These are phyloP conservation scores for Phyllosticta capitalensis DNA, from an alignment of 2,329 filamentous ascomycete genomes.

Conservation along the genomic window DNA sequence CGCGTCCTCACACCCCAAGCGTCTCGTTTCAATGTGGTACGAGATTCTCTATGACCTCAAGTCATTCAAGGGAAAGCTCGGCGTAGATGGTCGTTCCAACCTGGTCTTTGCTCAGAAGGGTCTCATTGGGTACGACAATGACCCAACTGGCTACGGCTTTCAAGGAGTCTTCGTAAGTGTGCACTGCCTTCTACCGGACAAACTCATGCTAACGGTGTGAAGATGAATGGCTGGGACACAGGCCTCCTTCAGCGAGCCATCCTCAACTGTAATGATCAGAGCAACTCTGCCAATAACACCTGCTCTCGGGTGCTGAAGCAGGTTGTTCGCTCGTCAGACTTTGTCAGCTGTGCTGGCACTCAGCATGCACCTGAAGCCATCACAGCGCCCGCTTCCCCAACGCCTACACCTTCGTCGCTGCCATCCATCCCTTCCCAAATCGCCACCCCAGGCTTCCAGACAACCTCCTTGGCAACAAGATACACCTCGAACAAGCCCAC, in stretches of 20 bases:
- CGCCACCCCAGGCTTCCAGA: background rate
- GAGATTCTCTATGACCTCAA: conserved; percentile 38
- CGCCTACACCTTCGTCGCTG: background rate
- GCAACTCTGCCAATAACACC: background rate
- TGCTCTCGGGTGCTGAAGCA: background rate
- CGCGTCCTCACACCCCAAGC: conserved; percentile 41
- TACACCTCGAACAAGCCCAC: background rate
- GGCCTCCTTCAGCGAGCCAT: background rate
- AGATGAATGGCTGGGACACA: background rate
- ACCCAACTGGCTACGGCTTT: background rate
- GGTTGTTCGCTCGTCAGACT: background rate
- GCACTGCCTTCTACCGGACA: background rate
- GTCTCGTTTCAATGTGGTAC: conserved; percentile 45
- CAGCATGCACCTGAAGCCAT: background rate
- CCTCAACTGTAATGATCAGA: background rate
- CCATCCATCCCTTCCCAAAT: no score
- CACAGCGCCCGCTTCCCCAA: background rate
- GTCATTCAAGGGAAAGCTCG: background rate
- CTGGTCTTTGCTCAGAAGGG: background rate
- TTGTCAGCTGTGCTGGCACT: background rate
- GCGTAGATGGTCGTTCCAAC: background rate
- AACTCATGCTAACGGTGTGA: background rate
- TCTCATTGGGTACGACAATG: background rate
- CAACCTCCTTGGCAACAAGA: background rate
- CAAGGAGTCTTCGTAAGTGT: background rate